Base-by-base conservation (phyloP, 2,329 filamentous ascomycete species). In the Cryphonectria nitschkei region DNA sequence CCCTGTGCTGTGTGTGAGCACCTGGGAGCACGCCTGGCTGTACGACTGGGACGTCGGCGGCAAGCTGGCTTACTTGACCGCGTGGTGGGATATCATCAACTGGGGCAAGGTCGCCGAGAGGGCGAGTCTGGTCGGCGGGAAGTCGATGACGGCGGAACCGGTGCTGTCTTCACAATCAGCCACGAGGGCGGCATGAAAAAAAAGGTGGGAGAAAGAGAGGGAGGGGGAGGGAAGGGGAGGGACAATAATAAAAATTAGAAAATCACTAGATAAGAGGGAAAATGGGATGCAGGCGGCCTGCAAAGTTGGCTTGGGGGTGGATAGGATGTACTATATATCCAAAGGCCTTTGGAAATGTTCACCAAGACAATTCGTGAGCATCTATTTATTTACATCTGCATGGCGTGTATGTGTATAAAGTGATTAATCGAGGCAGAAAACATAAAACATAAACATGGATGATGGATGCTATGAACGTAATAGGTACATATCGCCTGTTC, bases 21-120 rank as follows among this genome's bases (percentile, higher is more conserved):
- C 94, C 6, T 99, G 96, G 96, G 92, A 98, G 84, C 96, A 98
- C 82, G 91, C 92, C 11, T 99, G 93, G 89, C 83, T 98, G 80
- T 87, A 88, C 69, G 94, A 98, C 80, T 98, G 93, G 81, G 88
- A 88, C 67, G 79, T 90, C 41, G 86, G 84, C 61, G 94, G 93
- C 65, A 99, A 98, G 89, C 84, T 85, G 68, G 82, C 84, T 67
- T 99, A 89, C 80, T 85, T 95, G 68, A 87, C 92, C 79, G 86
- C 86, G 58, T 98, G 95, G 95, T 99, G 96, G 96, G 82, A 93
- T 66, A 85, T 84, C 68, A 91, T 99, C 75, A 89, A 99, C 82
- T 99, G 96, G 96, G 83, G 90, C 65, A 85, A 87, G 73, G 95
- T 97, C 65, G 84, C 85, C 46, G 78, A 83, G 72, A 70, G 80